Evolutionary conservation across 352 stramenopile genomes (phyloP).

Genomic region (Pythium angustatum): DNA sequence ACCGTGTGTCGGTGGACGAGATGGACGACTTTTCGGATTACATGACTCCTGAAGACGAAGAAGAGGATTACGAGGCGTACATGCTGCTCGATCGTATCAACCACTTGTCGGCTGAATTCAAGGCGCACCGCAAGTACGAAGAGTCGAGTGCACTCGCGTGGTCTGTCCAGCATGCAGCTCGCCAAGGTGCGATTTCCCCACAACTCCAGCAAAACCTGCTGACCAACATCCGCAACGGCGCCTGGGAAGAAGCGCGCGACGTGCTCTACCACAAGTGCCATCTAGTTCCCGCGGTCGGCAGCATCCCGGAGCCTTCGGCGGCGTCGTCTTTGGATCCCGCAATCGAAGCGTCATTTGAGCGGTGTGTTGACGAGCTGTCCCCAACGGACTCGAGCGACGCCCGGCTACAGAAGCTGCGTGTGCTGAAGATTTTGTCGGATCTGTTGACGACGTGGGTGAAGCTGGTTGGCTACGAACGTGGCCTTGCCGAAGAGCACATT

Average conservation of each 20-base stretch:
- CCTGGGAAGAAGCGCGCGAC: conserved; percentile 68
- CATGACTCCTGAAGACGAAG: conserved; percentile 50
- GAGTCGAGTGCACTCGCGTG: conserved; percentile 67
- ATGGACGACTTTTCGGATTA: conserved; percentile 54
- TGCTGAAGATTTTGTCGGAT: conserved; percentile 72
- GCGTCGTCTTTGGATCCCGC: conserved; percentile 36
- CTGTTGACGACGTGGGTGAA: conserved; percentile 79
- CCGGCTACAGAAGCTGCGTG: conserved; percentile 65
- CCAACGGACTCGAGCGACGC: conserved; percentile 49
- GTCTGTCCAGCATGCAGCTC: conserved; percentile 71
- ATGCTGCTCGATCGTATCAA: conserved; percentile 71
- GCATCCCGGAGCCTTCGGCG: conserved; percentile 48
- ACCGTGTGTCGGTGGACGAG: conserved; percentile 36
- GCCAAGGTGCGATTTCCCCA: conserved; percentile 59
- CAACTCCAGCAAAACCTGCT: conserved; percentile 71
- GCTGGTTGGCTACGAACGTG: conserved; percentile 60
- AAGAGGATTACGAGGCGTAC: conserved; percentile 67
- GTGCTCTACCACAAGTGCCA: conserved; percentile 86
- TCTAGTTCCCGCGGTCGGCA: conserved; percentile 68
- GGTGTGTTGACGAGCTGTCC: conserved; percentile 56
- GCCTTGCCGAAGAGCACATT: conserved; percentile 71
- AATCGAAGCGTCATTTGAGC: conserved; percentile 48
- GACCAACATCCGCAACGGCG: conserved; percentile 54
- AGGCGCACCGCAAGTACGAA: conserved; percentile 67
- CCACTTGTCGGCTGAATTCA: conserved; percentile 62